A percentile compares a stretch with the other conserved stretches of the same genome.
These are phyloP conservation scores for Solanum habrochaites DNA, from an alignment of 257 asterid species.

Conservation along the genomic window DNA sequence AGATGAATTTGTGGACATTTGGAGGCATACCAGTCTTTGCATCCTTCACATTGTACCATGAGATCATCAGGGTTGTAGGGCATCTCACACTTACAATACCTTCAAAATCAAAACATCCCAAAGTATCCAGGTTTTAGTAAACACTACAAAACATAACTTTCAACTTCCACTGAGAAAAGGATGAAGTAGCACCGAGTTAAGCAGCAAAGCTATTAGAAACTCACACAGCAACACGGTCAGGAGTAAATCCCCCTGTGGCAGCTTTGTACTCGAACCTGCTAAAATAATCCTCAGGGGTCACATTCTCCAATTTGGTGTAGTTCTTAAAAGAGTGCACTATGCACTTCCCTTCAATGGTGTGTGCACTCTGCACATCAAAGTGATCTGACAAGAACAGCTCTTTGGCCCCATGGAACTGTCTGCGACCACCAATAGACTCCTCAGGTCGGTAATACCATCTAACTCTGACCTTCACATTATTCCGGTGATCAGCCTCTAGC, in stretches of 20 bases:
- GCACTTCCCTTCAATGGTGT: conserved; percentile 87
- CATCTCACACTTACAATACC: conserved; percentile 87
- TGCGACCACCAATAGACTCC: conserved; percentile 75
- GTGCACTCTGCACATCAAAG: conserved; percentile 73
- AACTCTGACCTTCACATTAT: conserved; percentile 57
- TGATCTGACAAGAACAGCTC: conserved; percentile 84
- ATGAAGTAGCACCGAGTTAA: neutral
- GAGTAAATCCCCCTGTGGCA: conserved; percentile 82
- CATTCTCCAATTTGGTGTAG: conserved; percentile 79
- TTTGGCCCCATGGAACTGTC: conserved; percentile 86
- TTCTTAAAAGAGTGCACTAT: conserved; percentile 70
- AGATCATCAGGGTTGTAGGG: conserved; percentile 85
- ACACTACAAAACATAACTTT: neutral
- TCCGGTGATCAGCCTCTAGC: conserved; percentile 73
- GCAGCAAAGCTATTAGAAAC: conserved; percentile 9
- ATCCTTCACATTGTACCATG: conserved; percentile 82
- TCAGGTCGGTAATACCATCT: conserved; percentile 82
- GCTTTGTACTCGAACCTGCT: conserved; percentile 85
- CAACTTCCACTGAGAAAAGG: neutral
- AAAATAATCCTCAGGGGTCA: conserved; percentile 72
- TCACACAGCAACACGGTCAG: conserved; percentile 91
- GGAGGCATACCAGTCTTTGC: conserved; percentile 39
- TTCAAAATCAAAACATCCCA: conserved; percentile 6
- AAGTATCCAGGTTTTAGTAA: neutral
- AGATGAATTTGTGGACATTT: neutral